Evolutionary conservation across 495 filamentous ascomycete genomes (phyloP), one percentile per base, ranked within the genome.

Genomic region (Elasticomyces elasticus): DNA sequence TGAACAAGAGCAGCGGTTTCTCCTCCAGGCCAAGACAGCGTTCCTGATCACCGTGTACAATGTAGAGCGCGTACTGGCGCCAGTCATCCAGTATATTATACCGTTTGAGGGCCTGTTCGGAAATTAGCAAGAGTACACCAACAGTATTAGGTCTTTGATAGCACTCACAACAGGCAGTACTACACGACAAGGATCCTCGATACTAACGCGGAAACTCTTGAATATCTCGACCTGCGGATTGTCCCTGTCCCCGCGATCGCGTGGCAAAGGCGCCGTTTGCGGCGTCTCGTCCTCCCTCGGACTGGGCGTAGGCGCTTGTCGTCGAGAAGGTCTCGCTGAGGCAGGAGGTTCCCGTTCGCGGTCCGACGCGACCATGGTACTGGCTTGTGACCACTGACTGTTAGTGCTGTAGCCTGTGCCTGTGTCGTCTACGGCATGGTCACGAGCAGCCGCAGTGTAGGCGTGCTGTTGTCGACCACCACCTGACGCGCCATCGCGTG

Each of bases 41-140:
- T 72, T 98, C 92, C 69, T 98, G 87, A 58, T 98, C 90, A 19
- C 92, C 92, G 61, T 95, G 92, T 1, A 98, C 92, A 56, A 97
- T 97, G 65, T 97, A 98, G 25, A 98, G 76, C 1, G 92, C 91
- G 60, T 98, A 98, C 62, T 95, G 85, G 60, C 90, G 87, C 85
- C 89, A 95, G 49, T 95, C 91, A 20, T 87, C 88, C 54, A 92
- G 86, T 76, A 98, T 98, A 67, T 96, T 92, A 74, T 98, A 98
- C 65, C 95, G 94, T 67, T 91, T 91, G 22, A 98, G 76, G 11
- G 92, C 92, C 58, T 61, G 52, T 43, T 19, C 2, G 26, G 22
- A 3, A 45, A 19, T 45, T 26, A 31, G 47, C 42, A 47, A n/a
- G 37, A 35, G 17, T 35, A 38, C 31, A 12, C 5, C 25, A 15